These are phyloP conservation scores for Starmerella floris DNA, from an alignment of 805 yeast genomes.

Conservation along the genomic window DNA sequence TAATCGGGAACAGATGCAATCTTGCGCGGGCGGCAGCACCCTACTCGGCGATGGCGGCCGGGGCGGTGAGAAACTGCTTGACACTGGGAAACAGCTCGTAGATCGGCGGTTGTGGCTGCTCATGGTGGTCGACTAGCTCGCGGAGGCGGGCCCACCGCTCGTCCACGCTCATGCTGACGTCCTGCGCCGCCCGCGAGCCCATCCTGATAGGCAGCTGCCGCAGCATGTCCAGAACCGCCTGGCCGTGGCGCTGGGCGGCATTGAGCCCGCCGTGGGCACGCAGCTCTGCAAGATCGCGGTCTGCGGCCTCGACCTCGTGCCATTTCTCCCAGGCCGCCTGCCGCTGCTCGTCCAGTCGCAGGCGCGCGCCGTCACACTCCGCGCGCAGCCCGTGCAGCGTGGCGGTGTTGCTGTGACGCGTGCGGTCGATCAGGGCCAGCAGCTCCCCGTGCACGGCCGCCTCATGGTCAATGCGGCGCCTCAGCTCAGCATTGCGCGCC, in stretches of 20 bases:
- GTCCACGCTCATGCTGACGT: not conserved
- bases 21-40: no score
- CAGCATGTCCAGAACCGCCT: not conserved
- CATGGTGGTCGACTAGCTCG: not conserved
- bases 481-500: not conserved
- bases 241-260: not conserved
- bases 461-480: not conserved
- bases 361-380: not conserved
- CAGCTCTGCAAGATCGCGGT: not conserved
- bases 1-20: no score
- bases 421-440: not conserved
- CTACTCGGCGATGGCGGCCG: no score
- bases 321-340: not conserved
- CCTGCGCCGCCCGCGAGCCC: not conserved
- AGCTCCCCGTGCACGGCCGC: not conserved
- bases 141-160: not conserved
- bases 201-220: not conserved
- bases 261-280: not conserved
- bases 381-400: not conserved
- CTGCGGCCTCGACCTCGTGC: not conserved
- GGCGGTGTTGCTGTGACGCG: not conserved
- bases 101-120: not conserved
- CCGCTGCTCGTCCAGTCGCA: not conserved
- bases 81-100: not conserved
- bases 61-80: not conserved